These are phyloP conservation scores for Thecaphora thlaspeos DNA, from an alignment of 1,284 basidiomycete genomes.

Conservation along the genomic window DNA sequence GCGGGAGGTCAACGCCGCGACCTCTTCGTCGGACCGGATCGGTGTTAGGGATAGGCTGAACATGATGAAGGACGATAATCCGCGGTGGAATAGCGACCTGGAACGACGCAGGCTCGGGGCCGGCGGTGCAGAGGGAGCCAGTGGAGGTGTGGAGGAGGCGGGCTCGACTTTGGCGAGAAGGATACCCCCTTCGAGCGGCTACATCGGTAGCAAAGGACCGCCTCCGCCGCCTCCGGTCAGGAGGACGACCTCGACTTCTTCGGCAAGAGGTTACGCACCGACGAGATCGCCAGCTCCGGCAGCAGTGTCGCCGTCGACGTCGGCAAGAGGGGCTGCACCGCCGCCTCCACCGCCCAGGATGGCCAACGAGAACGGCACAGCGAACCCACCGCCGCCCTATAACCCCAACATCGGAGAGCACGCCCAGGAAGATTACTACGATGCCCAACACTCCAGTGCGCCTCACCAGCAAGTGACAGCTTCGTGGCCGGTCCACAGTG, in stretches of 20 bases:
- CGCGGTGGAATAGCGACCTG: constrained; percentile 24
- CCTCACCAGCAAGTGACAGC: too few relatives aligned
- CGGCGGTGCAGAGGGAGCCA: too few relatives aligned
- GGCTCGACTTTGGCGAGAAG: too few relatives aligned
- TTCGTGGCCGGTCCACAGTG: neutral
- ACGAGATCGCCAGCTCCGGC: too few relatives aligned
- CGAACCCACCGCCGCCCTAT: constrained; percentile 38
- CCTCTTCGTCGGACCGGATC: constrained; percentile 3
- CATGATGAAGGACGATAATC: constrained; percentile 32
- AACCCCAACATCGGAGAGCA: constrained; percentile 11
- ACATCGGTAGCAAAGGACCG: constrained; percentile 7
- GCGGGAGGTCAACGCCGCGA: constrained; percentile 25
- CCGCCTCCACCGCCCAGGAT: constrained; percentile 40
- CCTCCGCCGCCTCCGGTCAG: constrained; percentile 26
- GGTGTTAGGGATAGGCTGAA: constrained; percentile 33
- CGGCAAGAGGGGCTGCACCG: neutral
- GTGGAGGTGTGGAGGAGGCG: too few relatives aligned
- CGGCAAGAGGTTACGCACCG: neutral
- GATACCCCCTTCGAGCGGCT: too few relatives aligned
- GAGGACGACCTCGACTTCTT: neutral
- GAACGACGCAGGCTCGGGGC: constrained; percentile 1
- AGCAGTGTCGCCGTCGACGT: neutral
- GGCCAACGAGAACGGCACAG: constrained; percentile 40
- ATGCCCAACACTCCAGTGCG: neutral
- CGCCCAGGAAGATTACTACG: neutral